Evolutionary conservation across 2,329 filamentous ascomycete species (phyloP).

Genomic region (Ophiostoma sp.): DNA sequence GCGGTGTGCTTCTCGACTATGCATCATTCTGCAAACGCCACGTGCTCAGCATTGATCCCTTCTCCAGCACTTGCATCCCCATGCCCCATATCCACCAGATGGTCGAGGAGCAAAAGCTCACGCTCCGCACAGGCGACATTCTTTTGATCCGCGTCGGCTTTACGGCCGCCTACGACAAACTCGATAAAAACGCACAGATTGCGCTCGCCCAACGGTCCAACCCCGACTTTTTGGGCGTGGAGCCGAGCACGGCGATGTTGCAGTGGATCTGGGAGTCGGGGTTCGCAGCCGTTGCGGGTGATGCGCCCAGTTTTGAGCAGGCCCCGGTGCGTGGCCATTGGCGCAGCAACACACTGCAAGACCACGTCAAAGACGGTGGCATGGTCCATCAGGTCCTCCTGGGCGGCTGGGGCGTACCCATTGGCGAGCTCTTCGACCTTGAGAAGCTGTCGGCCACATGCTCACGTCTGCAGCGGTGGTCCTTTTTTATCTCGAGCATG

Average conservation of each 20-base stretch:
- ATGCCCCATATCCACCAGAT: conserved; percentile 33
- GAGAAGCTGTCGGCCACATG: neutral
- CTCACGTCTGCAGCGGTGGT: neutral
- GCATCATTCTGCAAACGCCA: conserved; percentile 15
- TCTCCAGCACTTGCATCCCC: conserved; percentile 27
- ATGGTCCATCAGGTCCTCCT: neutral
- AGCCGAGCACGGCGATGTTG: conserved; percentile 34
- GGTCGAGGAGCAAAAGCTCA: conserved; percentile 22
- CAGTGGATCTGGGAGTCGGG: conserved; percentile 44
- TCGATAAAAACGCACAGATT: neutral
- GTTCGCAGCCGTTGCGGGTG: conserved; percentile 42
- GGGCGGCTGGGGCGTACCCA: neutral
- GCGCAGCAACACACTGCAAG: neutral
- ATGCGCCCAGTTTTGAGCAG: conserved; percentile 28
- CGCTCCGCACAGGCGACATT: neutral
- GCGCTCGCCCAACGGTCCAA: conserved; percentile 6
- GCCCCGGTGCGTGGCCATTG: neutral
- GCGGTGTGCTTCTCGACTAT: neutral
- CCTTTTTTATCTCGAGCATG: conserved; percentile 5
- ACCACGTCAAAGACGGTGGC: neutral
- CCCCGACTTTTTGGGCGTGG: conserved; percentile 34
- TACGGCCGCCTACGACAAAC: neutral
- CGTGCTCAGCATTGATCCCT: conserved; percentile 22
- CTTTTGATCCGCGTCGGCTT: neutral
- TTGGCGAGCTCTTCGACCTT: conserved; percentile 3